Evolutionary conservation across 1,284 basidiomycete species (phyloP).

Genomic region (Pseudozyma sp.): DNA sequence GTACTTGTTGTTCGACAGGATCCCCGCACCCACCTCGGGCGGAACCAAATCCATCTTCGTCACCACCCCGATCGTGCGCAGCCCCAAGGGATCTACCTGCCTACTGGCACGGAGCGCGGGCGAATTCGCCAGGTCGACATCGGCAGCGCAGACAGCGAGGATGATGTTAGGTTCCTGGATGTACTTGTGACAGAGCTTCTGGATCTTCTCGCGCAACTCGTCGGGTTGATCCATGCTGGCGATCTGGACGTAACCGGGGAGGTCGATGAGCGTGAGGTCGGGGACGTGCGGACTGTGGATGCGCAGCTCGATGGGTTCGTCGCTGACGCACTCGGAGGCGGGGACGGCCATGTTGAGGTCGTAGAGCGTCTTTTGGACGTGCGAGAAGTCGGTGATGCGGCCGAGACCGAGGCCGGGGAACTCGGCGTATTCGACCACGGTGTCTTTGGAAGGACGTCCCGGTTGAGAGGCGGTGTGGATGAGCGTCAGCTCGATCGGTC

Average conservation of each 20-base stretch:
- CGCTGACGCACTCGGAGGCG: slow-evolving; percentile 86
- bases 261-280: slow-evolving; percentile 94
- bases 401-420: slow-evolving; percentile 90
- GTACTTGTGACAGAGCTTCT: slow-evolving; percentile 90
- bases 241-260: slow-evolving; percentile 97
- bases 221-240: slow-evolving; percentile 96
- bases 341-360: slow-evolving; percentile 96
- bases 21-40: slow-evolving; percentile 82
- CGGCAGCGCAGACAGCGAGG: slow-evolving; percentile 95
- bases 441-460: slow-evolving; percentile 71
- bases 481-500: slow-evolving; percentile 96
- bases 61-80: slow-evolving; percentile 95
- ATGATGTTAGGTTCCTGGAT: slow-evolving; percentile 98
- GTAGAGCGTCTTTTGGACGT: slow-evolving; percentile 90
- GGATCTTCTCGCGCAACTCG: slow-evolving; percentile 90
- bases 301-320: slow-evolving; percentile 93
- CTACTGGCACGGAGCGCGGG: slow-evolving; percentile 92
- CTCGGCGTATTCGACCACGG: slow-evolving; percentile 83
- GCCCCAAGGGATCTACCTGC: slow-evolving; percentile 91
- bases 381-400: slow-evolving; percentile 86
- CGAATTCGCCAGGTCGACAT: slow-evolving; percentile 98
- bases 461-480: slow-evolving; percentile 77
- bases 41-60: slow-evolving; percentile 99
- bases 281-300: slow-evolving; percentile 96
- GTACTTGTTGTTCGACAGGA: slow-evolving; percentile 90